Evolutionary conservation across 225 moss, liverwort and hornwort genomes (phyloP).

Genomic region (Sphagnum tenellum): DNA sequence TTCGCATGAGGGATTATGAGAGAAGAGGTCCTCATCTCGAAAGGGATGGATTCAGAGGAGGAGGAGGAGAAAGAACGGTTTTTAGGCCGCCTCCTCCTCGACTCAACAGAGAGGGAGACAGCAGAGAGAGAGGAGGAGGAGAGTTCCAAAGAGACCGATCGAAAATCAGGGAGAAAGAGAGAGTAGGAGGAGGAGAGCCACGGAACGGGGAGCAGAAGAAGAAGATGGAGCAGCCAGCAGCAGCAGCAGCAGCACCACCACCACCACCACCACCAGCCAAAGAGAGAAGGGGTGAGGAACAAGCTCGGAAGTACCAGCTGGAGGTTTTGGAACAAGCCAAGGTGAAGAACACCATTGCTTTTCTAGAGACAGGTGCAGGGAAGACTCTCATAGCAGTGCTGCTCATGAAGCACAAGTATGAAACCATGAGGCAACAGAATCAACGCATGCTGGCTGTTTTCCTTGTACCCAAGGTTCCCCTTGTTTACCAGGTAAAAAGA

Average conservation of each 20-base stretch:
- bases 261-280: constrained; percentile 26
- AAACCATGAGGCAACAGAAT: constrained; percentile 65
- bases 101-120: too few species aligned
- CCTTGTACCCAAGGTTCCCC: constrained; percentile 95
- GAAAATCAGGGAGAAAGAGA: constrained; percentile 25
- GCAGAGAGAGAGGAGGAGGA: constrained; percentile 13
- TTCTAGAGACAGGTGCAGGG: constrained; percentile 96
- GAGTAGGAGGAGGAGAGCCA: constrained; percentile 30
- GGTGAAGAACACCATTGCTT: constrained; percentile 96
- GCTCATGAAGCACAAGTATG: constrained; percentile 87
- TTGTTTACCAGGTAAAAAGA: constrained; percentile 80
- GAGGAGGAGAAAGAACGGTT: constrained; percentile 28
- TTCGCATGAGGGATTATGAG: constrained; percentile 13
- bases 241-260: constrained; percentile 10
- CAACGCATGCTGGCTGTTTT: constrained; percentile 96
- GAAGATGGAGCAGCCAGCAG: constrained; percentile 7
- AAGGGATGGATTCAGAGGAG: constrained; percentile 7
- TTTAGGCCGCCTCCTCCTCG: constrained; percentile 29
- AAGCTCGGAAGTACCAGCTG: constrained; percentile 91
- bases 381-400: constrained; percentile 96
- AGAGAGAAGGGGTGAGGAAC: constrained; percentile 77
- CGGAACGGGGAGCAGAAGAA: constrained; percentile 17
- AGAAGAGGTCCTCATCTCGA: constrained; percentile 5
- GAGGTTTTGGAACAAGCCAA: constrained; percentile 96
- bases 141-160: constrained; percentile 29